A percentile compares a stretch with the other conserved stretches of the same genome.
Evolutionary conservation across 2,329 filamentous ascomycete species (phyloP).

Genomic region (Akanthomyces lecanii): DNA sequence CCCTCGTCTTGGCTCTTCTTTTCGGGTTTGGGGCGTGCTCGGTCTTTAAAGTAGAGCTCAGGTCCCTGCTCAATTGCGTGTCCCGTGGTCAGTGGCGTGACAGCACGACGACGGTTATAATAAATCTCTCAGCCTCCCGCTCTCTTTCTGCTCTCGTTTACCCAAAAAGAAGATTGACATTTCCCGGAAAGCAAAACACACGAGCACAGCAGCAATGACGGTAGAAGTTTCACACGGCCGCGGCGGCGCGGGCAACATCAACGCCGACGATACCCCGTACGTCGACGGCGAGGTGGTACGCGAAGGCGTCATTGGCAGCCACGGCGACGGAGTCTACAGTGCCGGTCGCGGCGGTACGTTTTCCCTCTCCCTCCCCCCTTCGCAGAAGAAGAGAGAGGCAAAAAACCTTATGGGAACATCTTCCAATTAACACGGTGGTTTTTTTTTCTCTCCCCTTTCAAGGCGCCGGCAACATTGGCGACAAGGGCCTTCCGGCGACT

Average conservation of each 20-base stretch:
- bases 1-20: background rate
- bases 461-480: constrained; percentile 58
- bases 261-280: constrained; percentile 53
- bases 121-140: background rate
- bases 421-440: background rate
- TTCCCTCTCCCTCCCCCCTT: background rate
- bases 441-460: background rate
- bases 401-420: background rate
- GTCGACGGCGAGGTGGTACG: constrained; percentile 60
- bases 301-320: constrained; percentile 48
- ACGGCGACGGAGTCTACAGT: constrained; percentile 55
- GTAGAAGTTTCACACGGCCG: constrained; percentile 57
- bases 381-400: background rate
- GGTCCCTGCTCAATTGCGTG: background rate
- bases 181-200: background rate
- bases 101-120: background rate
- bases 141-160: background rate
- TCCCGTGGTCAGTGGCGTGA: background rate
- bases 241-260: constrained; percentile 60
- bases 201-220: constrained; percentile 25
- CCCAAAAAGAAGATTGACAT: background rate
- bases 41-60: background rate
- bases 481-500: constrained; percentile 36
- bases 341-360: constrained; percentile 54
- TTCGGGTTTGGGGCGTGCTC: background rate